Conservation (phyloP, 2,329 filamentous ascomycete species). For the Aphanocladium album region DNA sequence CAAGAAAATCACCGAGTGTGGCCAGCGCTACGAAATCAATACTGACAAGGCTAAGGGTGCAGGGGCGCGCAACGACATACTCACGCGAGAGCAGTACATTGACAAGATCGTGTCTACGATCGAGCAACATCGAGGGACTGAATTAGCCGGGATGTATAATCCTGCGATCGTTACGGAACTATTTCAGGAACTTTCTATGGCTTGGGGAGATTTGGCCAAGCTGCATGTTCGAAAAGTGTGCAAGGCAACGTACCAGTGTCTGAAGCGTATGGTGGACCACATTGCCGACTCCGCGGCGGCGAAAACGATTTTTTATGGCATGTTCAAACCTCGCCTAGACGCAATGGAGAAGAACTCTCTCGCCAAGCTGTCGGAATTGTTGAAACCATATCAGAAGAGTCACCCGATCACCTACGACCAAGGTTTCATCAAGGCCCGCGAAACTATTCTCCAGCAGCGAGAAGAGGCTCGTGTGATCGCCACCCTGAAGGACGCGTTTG, state of each 20-base stretch:
- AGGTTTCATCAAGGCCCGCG: constrained; percentile 31
- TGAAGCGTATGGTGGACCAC: constrained; percentile 11
- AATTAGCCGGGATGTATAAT: constrained; percentile 58
- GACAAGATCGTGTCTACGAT: constrained; percentile 20
- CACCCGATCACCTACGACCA: constrained; percentile 53
- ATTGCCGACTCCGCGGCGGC: constrained; percentile 17
- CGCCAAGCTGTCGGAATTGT: constrained; percentile 38
- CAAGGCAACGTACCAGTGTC: constrained; percentile 11
- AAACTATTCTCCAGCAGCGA: background rate
- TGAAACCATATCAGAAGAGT: constrained; percentile 35
- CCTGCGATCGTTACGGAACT: constrained; percentile 53
- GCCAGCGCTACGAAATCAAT: constrained; percentile 35
- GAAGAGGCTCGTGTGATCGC: background rate
- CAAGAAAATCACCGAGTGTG: constrained; percentile 33
- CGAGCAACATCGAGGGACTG: constrained; percentile 30
- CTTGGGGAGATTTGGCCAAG: constrained; percentile 45
- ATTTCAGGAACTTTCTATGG: constrained; percentile 52
- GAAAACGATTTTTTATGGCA: constrained; percentile 3
- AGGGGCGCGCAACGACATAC: background rate
- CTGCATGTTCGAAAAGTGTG: constrained; percentile 14
- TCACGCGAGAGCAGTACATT: constrained; percentile 18
- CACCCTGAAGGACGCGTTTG: background rate
- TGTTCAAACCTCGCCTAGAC: constrained; percentile 18
- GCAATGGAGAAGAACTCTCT: constrained; percentile 25
- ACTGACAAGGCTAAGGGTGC: background rate